Evolutionary conservation across 2,329 filamentous ascomycete genomes (phyloP).

Genomic region (Arthrobotrys conoides): DNA sequence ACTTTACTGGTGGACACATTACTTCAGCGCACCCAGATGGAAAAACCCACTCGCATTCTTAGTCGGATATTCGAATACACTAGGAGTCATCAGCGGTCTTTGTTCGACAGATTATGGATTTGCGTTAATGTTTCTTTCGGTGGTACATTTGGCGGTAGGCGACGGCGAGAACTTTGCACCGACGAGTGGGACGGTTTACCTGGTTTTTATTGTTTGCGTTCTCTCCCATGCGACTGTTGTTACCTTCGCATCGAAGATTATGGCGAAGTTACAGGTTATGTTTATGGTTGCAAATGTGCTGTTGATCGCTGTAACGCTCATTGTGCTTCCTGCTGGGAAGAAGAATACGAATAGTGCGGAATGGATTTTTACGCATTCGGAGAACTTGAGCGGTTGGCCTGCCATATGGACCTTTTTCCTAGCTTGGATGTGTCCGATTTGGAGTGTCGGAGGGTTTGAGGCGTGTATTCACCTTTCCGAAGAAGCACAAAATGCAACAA

Average conservation of each 20-base stretch:
- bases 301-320: slow-evolving; percentile 73
- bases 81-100: slow-evolving; percentile 72
- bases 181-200: slow-evolving; percentile 73
- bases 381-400: slow-evolving; percentile 74
- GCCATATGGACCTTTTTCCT: slow-evolving; percentile 74
- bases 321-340: slow-evolving; percentile 73
- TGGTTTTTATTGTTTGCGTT: slow-evolving; percentile 72
- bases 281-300: slow-evolving; percentile 73
- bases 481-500: slow-evolving; percentile 74
- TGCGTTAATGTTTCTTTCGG: slow-evolving; percentile 73
- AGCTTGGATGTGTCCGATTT: slow-evolving; percentile 75
- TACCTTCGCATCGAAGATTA: slow-evolving; percentile 71
- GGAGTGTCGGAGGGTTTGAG: slow-evolving; percentile 72
- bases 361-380: slow-evolving; percentile 73
- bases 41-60: slow-evolving; percentile 70
- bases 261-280: slow-evolving; percentile 74
- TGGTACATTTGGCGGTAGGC: slow-evolving; percentile 71
- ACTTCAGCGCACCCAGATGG: slow-evolving; percentile 72
- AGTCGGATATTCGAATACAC: slow-evolving; percentile 58
- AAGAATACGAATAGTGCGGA: slow-evolving; percentile 66
- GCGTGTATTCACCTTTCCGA: slow-evolving; percentile 75
- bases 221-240: slow-evolving; percentile 72
- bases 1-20: slow-evolving; percentile 75
- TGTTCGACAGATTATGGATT: slow-evolving; percentile 75
- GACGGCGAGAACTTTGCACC: slow-evolving; percentile 73